Conservation (phyloP, 345 rosid species). For the Zanthoxylum bungeanum region DNA sequence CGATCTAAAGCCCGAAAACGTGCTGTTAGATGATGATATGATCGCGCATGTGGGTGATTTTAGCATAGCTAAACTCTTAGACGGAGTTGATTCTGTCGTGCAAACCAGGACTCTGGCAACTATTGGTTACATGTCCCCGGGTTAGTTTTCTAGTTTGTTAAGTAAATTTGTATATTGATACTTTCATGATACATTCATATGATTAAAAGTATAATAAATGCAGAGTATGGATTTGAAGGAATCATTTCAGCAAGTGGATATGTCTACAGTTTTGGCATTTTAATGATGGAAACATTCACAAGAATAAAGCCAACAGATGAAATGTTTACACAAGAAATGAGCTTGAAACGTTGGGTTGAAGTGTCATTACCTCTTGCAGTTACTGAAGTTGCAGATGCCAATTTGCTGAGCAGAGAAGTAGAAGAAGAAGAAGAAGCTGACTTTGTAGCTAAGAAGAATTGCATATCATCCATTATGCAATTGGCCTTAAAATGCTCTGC, state of each 20-base stretch:
- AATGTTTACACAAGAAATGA: slow-evolving; percentile 8
- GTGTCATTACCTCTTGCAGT: neutral
- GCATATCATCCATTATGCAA: neutral
- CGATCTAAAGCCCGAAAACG: neutral
- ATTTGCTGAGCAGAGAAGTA: neutral
- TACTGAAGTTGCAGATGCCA: slow-evolving; percentile 1
- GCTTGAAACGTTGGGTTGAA: slow-evolving; percentile 15
- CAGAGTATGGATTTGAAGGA: slow-evolving; percentile 21
- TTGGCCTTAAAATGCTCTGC: slow-evolving; percentile 6
- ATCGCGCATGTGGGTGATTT: neutral
- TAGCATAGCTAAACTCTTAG: neutral
- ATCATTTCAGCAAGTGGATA: slow-evolving; percentile 10
- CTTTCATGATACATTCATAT: neutral
- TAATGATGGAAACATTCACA: slow-evolving; percentile 19
- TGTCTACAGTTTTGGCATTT: slow-evolving; percentile 17
- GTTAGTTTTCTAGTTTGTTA: neutral
- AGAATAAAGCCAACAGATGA: slow-evolving; percentile 16
- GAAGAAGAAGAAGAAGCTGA: neutral
- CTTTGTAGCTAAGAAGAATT: neutral
- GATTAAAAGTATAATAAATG: neutral
- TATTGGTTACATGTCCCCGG: neutral
- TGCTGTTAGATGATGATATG: neutral
- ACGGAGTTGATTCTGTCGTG: neutral
- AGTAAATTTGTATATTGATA: neutral
- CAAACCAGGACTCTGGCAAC: neutral